Percentiles rank a stretch among this genome's conserved stretches.
phyloP scores from a whole-genome alignment of 1,284 basidiomycete species.

The Schizophyllum commune region DNA sequence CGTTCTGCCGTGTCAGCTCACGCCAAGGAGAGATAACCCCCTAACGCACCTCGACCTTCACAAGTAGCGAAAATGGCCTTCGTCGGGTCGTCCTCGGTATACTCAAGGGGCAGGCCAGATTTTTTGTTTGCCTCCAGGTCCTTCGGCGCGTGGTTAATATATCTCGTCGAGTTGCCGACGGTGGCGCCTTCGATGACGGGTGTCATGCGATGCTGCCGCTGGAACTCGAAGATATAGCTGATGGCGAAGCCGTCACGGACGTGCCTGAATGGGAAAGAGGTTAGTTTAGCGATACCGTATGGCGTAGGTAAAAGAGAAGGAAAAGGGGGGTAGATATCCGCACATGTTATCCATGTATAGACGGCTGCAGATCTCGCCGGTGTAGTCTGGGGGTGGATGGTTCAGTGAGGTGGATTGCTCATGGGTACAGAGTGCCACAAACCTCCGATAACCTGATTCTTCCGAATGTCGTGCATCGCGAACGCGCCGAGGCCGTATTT shows the following conservation, averaged over 20 bases:
- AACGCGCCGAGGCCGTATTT: constrained; percentile 10
- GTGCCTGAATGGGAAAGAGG: neutral
- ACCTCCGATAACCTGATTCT: constrained; percentile 7
- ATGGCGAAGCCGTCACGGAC: neutral
- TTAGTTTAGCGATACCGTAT: neutral
- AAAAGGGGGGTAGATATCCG: too few species aligned
- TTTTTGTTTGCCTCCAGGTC: too few species aligned
- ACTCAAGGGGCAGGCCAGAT: neutral
- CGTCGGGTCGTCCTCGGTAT: constrained; percentile 2
- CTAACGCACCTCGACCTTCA: neutral
- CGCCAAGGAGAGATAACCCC: too few species aligned
- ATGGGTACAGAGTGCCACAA: neutral
- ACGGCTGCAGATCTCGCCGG: constrained; percentile 3
- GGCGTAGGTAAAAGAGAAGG: too few species aligned
- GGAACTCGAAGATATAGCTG: constrained; percentile 7
- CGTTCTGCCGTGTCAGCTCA: too few species aligned
- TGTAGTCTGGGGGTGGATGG: constrained; percentile 4
- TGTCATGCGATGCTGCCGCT: too few species aligned
- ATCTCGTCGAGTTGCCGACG: constrained; percentile 11
- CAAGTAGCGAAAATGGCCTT: neutral
- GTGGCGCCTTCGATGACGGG: constrained; percentile 3
- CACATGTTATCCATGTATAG: neutral
- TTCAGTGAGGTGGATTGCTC: neutral
- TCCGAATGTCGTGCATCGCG: constrained; percentile 3
- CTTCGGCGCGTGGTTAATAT: constrained; percentile 10